Conservation (phyloP, 2,329 filamentous ascomycete species). For the Rutstroemia sp. region DNA sequence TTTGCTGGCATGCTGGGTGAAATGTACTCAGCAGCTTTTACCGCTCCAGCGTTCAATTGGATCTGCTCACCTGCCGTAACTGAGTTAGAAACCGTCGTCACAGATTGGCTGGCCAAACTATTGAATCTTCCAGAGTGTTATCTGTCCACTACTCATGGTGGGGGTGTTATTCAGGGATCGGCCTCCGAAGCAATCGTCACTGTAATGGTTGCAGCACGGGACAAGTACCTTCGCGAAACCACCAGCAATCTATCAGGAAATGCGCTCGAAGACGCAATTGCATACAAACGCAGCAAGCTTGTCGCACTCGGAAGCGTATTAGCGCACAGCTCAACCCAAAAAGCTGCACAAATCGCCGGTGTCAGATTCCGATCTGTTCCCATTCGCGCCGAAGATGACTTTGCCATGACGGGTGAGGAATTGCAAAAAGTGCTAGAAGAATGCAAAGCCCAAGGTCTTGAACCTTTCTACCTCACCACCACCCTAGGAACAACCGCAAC, state of each 20-base stretch:
- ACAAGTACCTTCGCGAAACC: constrained; percentile 62
- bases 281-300: constrained; percentile 58
- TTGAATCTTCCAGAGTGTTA: constrained; percentile 68
- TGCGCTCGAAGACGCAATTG: constrained; percentile 63
- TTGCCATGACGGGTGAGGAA: constrained; percentile 59
- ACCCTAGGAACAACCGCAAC: constrained; percentile 84
- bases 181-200: constrained; percentile 84
- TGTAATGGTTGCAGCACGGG: constrained; percentile 78
- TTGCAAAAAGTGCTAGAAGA: constrained; percentile 56
- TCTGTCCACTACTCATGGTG: constrained; percentile 64
- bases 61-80: constrained; percentile 88
- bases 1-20: constrained; percentile 86
- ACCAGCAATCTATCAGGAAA: constrained; percentile 43
- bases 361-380: constrained; percentile 70
- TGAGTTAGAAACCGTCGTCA: constrained; percentile 84
- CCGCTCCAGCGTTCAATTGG: constrained; percentile 93
- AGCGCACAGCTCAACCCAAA: constrained; percentile 77
- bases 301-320: constrained; percentile 76
- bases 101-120: constrained; percentile 83
- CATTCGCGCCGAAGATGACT: constrained; percentile 54
- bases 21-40: constrained; percentile 85
- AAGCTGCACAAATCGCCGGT: constrained; percentile 79
- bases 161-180: constrained; percentile 90
- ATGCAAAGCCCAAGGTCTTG: constrained; percentile 60
- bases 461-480: constrained; percentile 80